These are phyloP conservation scores for Mortierella sp. DNA, from an alignment of 371 early-diverging fungal species.

Conservation along the genomic window DNA sequence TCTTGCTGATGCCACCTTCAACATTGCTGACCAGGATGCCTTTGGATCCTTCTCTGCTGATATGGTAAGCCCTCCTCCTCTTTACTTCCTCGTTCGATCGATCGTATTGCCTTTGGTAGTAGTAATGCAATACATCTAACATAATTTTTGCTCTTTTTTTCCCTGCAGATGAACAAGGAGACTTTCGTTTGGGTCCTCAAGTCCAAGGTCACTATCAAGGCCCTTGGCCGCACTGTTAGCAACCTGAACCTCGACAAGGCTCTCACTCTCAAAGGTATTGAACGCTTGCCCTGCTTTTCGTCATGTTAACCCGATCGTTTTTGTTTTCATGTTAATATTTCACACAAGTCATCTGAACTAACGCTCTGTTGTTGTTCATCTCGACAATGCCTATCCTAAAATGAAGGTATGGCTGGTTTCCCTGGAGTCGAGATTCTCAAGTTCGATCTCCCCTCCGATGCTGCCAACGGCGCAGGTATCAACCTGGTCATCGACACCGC, in stretches of 20 bases:
- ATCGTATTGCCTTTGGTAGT: not conserved
- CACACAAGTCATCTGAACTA: not conserved
- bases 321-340: not conserved
- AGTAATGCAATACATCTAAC: not conserved
- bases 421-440: conserved; percentile 67
- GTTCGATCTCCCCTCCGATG: conserved; percentile 71
- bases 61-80: conserved; percentile 60
- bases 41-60: conserved; percentile 68
- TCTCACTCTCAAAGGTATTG: not conserved
- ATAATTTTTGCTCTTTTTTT: not conserved
- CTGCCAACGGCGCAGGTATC: conserved; percentile 68
- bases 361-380: not conserved
- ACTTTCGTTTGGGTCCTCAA: conserved; percentile 69
- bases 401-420: conserved; percentile 63
- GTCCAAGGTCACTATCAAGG: conserved; percentile 69
- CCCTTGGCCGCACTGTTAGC: conserved; percentile 62
- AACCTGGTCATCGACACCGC: conserved; percentile 67
- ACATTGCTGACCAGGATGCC: conserved; percentile 60
- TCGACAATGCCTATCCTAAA: not conserved
- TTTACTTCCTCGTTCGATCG: not conserved
- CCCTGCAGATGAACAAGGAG: conserved; percentile 51
- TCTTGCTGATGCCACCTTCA: conserved; percentile 61
- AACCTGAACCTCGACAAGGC: conserved; percentile 48
- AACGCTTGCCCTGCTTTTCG: not conserved
- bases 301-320: not conserved